These are phyloP conservation scores for Fusarium praegraminearum DNA, from an alignment of 2,329 filamentous ascomycete species.

Conservation along the genomic window DNA sequence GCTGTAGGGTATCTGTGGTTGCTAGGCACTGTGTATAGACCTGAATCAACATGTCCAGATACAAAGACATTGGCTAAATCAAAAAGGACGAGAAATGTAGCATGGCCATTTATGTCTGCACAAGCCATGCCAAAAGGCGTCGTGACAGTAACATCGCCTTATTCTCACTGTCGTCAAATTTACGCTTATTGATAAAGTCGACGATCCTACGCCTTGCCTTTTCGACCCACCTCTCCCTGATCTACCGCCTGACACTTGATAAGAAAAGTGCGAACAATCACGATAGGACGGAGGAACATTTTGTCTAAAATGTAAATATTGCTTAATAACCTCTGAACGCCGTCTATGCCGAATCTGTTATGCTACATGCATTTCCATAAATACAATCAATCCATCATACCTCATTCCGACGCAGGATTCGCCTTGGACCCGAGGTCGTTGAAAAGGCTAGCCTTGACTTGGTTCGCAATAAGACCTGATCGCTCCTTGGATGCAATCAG, in stretches of 20 bases:
- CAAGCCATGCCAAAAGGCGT: neutral
- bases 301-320: constrained; percentile 14
- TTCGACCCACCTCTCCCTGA: constrained; percentile 15
- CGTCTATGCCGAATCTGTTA: constrained; percentile 45
- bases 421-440: constrained; percentile 54
- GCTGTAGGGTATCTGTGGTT: constrained; percentile 23
- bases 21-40: constrained; percentile 3
- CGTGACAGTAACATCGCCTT: neutral
- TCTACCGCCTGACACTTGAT: neutral
- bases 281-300: neutral
- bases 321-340: constrained; percentile 47
- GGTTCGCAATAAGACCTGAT: constrained; percentile 71
- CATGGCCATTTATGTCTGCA: neutral
- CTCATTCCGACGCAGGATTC: constrained; percentile 30
- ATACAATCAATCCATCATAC: constrained; percentile 18
- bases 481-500: constrained; percentile 71
- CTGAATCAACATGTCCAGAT: neutral
- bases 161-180: constrained; percentile 2
- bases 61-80: neutral
- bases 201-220: neutral
- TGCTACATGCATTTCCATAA: constrained; percentile 42
- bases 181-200: constrained; percentile 1
- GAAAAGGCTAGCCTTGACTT: constrained; percentile 74
- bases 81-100: neutral
- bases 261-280: too few relatives aligned